Evolutionary conservation across 306 rosid genomes (phyloP).

Genomic region (Astragalus glycyphyllos): DNA sequence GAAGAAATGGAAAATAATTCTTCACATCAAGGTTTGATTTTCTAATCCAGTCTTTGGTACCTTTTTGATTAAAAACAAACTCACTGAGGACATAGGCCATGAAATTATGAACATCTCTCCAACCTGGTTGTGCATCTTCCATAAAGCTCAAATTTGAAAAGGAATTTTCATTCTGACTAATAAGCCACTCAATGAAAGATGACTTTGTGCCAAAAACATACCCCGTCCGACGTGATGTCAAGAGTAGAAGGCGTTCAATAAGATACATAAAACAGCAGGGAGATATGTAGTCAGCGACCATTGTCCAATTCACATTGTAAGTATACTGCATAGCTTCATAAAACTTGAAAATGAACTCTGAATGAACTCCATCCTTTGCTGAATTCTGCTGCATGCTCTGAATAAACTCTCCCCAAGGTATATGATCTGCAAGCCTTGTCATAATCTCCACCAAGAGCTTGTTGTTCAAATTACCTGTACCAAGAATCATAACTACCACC

Average conservation of each 20-base stretch:
- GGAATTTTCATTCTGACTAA: slow-evolving; percentile 45
- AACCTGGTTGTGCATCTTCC: background rate
- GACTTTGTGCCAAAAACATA: slow-evolving; percentile 59
- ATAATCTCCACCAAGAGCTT: slow-evolving; percentile 36
- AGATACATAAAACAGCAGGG: slow-evolving; percentile 75
- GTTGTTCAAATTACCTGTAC: slow-evolving; percentile 40
- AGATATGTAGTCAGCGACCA: slow-evolving; percentile 50
- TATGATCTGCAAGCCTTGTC: slow-evolving; percentile 24
- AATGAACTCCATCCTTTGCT: background rate
- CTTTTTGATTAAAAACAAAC: slow-evolving; percentile 28
- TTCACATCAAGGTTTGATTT: slow-evolving; percentile 22
- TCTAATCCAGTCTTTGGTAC: slow-evolving; percentile 51
- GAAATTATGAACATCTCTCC: slow-evolving; percentile 13
- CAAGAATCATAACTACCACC: slow-evolving; percentile 55
- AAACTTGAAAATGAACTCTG: slow-evolving; percentile 8
- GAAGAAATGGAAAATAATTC: slow-evolving; percentile 44
- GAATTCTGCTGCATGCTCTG: slow-evolving; percentile 28
- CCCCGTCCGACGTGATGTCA: slow-evolving; percentile 44
- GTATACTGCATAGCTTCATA: slow-evolving; percentile 50
- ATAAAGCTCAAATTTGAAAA: slow-evolving; percentile 6
- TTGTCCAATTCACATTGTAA: slow-evolving; percentile 48
- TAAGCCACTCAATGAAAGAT: slow-evolving; percentile 71
- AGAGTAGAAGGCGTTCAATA: slow-evolving; percentile 65
- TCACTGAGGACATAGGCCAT: slow-evolving; percentile 15
- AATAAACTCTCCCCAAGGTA: slow-evolving; percentile 60